phyloP scores from a whole-genome alignment of 163 green algal species.

The Botryococcus braunii region DNA sequence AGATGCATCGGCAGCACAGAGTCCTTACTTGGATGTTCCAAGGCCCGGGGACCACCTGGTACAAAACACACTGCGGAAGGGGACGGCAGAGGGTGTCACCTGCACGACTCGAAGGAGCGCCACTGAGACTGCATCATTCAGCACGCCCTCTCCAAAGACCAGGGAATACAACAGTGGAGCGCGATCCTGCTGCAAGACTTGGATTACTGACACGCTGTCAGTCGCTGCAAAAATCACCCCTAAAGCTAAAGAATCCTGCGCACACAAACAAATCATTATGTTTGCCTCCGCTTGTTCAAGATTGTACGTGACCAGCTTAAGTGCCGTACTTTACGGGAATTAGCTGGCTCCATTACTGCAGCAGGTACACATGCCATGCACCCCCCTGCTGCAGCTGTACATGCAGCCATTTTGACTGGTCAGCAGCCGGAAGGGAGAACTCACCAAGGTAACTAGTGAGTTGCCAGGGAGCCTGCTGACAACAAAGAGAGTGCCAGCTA shows the following conservation, averaged over 20 bases:
- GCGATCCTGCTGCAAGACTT: slow-evolving; percentile 64
- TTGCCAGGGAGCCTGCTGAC: slow-evolving; percentile 10
- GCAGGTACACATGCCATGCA: no score
- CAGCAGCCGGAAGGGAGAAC: slow-evolving; percentile 2
- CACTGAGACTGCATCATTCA: slow-evolving; percentile 87
- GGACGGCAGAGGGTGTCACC: slow-evolving; percentile 7
- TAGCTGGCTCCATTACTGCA: no score
- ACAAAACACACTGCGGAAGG: neutral
- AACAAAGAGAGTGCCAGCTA: slow-evolving; percentile 16
- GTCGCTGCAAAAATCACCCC: slow-evolving; percentile 85
- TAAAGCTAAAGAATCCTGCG: slow-evolving; percentile 66
- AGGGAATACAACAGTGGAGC: slow-evolving; percentile 77
- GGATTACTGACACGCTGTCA: slow-evolving; percentile 80
- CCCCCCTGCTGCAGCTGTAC: no score
- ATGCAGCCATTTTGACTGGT: no score
- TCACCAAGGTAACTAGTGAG: no score
- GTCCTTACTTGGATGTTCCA: neutral
- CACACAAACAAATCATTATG: neutral
- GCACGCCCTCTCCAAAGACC: slow-evolving; percentile 89
- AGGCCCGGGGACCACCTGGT: neutral
- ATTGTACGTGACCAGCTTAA: no score
- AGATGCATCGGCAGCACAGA: neutral
- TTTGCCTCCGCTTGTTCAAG: no score
- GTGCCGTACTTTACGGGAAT: neutral
- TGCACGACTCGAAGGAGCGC: slow-evolving; percentile 70